phyloP scores from a whole-genome alignment of 1,284 basidiomycete species.

The Rhodotorula sp. region DNA sequence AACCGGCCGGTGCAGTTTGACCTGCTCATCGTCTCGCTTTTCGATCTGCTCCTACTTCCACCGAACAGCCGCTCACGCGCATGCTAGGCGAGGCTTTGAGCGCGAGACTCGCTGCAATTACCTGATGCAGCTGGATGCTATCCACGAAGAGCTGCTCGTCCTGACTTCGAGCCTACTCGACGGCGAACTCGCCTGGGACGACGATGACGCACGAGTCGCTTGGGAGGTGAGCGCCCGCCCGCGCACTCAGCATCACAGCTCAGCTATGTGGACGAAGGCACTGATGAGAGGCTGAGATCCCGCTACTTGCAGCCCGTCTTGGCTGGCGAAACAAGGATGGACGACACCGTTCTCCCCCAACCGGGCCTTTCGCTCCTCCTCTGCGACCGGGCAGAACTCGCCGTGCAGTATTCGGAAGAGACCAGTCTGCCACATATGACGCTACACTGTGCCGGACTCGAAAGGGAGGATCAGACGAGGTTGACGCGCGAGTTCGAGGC shows the following conservation, averaged over 20 bases:
- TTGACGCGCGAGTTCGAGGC: conserved; percentile 9
- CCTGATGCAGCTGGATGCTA: conserved; percentile 2
- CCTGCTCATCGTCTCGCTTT: no score
- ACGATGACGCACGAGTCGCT: background rate
- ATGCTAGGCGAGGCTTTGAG: no score
- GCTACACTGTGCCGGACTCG: conserved; percentile 5
- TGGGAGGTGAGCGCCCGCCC: conserved; percentile 22
- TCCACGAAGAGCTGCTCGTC: conserved; percentile 21
- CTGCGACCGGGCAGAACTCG: background rate
- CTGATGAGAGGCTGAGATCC: background rate
- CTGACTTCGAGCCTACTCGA: conserved; percentile 11
- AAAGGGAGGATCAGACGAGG: conserved; percentile 15
- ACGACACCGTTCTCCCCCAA: background rate
- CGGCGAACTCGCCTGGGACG: conserved; percentile 14
- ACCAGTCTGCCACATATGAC: background rate
- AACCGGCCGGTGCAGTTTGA: no score
- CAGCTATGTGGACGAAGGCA: background rate
- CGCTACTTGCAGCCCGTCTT: conserved; percentile 1
- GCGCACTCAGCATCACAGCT: background rate
- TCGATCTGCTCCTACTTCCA: no score
- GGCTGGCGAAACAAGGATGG: background rate
- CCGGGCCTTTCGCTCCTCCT: conserved; percentile 15
- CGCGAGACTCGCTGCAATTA: background rate
- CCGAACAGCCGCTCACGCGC: no score
- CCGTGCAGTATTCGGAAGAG: conserved; percentile 2